phyloP scores from a whole-genome alignment of 768 basidiomycete genomes.

The Obba rivulosa region DNA sequence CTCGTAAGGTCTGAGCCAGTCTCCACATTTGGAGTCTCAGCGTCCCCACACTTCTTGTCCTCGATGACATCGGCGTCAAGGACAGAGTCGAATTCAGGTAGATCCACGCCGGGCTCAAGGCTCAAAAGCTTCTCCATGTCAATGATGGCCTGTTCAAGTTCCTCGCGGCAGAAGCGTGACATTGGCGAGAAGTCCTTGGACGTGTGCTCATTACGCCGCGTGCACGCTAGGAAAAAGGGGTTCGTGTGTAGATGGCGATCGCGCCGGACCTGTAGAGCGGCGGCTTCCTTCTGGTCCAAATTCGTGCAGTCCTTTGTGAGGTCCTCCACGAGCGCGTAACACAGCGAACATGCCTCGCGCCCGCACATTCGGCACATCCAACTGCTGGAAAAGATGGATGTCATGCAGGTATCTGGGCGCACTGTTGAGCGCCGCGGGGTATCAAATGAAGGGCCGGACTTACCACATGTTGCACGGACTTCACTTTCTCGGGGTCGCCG shows the following conservation, averaged over 20 bases:
- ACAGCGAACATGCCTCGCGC: conserved; percentile 83
- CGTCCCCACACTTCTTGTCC: too few species aligned
- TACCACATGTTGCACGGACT: conserved; percentile 82
- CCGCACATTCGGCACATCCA: conserved; percentile 94
- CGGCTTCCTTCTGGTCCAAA: conserved; percentile 42
- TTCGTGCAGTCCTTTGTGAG: conserved; percentile 50
- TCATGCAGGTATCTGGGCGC: conserved; percentile 81
- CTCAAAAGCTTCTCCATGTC: conserved; percentile 60
- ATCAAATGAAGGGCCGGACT: conserved; percentile 18
- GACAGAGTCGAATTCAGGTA: conserved; percentile 3
- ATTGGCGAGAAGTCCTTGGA: conserved; percentile 71
- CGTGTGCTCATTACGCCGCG: conserved; percentile 64
- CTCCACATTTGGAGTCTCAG: too few species aligned
- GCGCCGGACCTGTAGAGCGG: conserved; percentile 43
- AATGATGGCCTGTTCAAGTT: conserved; percentile 58
- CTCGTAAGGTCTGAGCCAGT: too few species aligned
- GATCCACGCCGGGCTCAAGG: conserved; percentile 5
- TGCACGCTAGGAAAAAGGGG: conserved; percentile 72
- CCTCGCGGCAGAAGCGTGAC: conserved; percentile 63
- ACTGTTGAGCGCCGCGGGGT: conserved; percentile 5
- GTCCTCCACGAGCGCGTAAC: conserved; percentile 64
- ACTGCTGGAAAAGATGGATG: conserved; percentile 83
- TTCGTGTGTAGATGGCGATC: conserved; percentile 62
- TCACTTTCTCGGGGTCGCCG: conserved; percentile 74
- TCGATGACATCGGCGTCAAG: conserved; percentile 6